Evolutionary conservation across 1,284 basidiomycete species (phyloP), one percentile per base, ranked within the genome.

Genomic region (Stygiomarasmius scandens): DNA sequence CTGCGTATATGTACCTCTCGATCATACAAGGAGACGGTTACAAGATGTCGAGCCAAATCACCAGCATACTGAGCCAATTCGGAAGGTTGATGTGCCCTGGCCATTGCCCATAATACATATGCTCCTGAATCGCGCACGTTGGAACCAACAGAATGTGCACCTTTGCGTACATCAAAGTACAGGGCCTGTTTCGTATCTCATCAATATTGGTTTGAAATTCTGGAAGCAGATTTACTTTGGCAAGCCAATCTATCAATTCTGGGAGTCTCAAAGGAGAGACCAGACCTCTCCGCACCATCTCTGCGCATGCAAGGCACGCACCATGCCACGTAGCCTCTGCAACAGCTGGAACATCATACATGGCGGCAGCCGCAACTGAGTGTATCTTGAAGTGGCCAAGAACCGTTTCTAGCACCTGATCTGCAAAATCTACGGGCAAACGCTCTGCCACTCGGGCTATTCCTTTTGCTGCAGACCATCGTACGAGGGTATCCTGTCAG

Each of bases 241-340:
- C 81, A 55, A 93, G 77, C 90, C 93, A 96, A 27, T 80, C 79
- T 5, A 96, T 78, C 49, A 92, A 73, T 58, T 85, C 79, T 3
- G 80, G 71, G 25, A 96, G 77, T 43, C 81, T 79, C 45, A 81
- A 75, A 49, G 78, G 71, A 4, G 79, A 70, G 27, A 96, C 77
- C 49, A 96, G 79, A 24, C 89, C 90, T 62, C 95, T 79, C 41
- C 96, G 84, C 19, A 92, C 91, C 73, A 97, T 84, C 75, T 99
- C 96, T 4, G 96, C 96, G 54, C 94, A 87, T 10, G 93, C 93
- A 36, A 99, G 81, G 66, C 90, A 95, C 2, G 94, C 91, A 5
- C 97, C 97, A 71, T 99, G 96, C 95, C 96, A 98, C 29, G 92
- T 92, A 58, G 82, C 80, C 72, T 99, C 96, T 58, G 85, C 87